These are phyloP conservation scores for Collariella sp. DNA, from an alignment of 495 filamentous ascomycete genomes.

Conservation along the genomic window DNA sequence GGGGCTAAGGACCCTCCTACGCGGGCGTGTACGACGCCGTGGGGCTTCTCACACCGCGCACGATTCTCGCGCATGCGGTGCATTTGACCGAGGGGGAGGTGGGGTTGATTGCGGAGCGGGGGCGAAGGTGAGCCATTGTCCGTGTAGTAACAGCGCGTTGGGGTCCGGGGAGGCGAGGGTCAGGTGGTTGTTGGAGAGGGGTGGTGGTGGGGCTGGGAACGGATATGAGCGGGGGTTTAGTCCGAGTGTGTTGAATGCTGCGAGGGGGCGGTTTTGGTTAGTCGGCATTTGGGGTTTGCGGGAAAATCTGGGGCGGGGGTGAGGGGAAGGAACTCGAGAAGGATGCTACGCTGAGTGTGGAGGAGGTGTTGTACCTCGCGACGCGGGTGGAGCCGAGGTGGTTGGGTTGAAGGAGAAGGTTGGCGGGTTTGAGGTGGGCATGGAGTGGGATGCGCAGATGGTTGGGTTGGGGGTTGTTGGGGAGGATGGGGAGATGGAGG, in stretches of 20 bases:
- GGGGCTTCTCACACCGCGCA: conserved; percentile 60
- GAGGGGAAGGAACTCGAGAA: conserved; percentile 30
- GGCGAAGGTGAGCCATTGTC: conserved; percentile 74
- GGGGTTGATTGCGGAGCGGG: conserved; percentile 49
- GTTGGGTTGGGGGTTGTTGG: conserved; percentile 48
- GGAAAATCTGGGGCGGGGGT: conserved; percentile 24
- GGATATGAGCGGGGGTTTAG: conserved; percentile 85
- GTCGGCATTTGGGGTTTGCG: conserved; percentile 54
- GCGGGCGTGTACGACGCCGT: conserved; percentile 68
- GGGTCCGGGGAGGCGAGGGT: conserved; percentile 67
- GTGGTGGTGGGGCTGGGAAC: conserved; percentile 82
- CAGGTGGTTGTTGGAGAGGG: conserved; percentile 59
- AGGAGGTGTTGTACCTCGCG: conserved; percentile 80
- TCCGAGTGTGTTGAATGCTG: conserved; percentile 67
- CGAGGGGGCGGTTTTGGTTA: conserved; percentile 66
- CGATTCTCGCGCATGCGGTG: conserved; percentile 80
- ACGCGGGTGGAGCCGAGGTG: conserved; percentile 74
- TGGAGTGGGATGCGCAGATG: conserved; percentile 82
- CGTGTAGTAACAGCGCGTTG: conserved; percentile 71
- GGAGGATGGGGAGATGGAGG: conserved; percentile 26
- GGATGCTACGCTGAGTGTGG: conserved; percentile 73
- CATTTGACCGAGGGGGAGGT: conserved; percentile 61
- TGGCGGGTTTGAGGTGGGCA: conserved; percentile 75
- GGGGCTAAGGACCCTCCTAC: conserved; percentile 46
- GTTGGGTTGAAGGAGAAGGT: conserved; percentile 60